These are phyloP conservation scores for Proliferodiscus dingleyae DNA, from an alignment of 2,329 filamentous ascomycete species.

Conservation along the genomic window DNA sequence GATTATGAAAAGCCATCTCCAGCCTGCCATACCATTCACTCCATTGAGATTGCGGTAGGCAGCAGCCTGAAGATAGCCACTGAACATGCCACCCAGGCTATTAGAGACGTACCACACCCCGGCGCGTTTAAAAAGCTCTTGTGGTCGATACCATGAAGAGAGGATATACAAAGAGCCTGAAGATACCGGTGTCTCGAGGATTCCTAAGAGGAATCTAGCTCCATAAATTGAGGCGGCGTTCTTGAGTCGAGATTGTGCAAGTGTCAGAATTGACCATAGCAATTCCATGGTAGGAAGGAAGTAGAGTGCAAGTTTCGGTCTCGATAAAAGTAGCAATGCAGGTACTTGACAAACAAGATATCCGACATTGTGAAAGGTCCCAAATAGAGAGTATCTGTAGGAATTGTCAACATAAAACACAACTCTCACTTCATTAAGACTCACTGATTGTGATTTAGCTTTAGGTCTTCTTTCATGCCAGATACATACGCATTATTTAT, in stretches of 20 bases:
- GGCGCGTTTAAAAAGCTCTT: constrained; percentile 52
- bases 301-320: too few relatives aligned
- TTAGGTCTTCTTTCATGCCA: constrained; percentile 37
- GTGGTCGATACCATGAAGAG: constrained; percentile 54
- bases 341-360: constrained; percentile 7
- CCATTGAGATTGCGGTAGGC: constrained; percentile 26
- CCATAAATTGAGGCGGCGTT: constrained; percentile 31
- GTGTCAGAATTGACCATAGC: constrained; percentile 6
- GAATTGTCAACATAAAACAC: constrained; percentile 8
- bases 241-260: constrained; percentile 5
- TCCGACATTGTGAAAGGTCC: too few relatives aligned
- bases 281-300: constrained; percentile 7
- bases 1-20: constrained; percentile 30
- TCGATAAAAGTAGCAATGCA: neutral
- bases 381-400: constrained; percentile 8
- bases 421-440: constrained; percentile 27
- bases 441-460: constrained; percentile 36
- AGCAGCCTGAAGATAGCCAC: constrained; percentile 24
- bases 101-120: constrained; percentile 55
- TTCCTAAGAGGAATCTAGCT: constrained; percentile 38
- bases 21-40: constrained; percentile 21
- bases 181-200: constrained; percentile 40
- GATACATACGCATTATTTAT: constrained; percentile 35
- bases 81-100: constrained; percentile 36
- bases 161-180: constrained; percentile 51